Conservation (phyloP, 768 basidiomycete species). For the Boletus sensibilis region DNA sequence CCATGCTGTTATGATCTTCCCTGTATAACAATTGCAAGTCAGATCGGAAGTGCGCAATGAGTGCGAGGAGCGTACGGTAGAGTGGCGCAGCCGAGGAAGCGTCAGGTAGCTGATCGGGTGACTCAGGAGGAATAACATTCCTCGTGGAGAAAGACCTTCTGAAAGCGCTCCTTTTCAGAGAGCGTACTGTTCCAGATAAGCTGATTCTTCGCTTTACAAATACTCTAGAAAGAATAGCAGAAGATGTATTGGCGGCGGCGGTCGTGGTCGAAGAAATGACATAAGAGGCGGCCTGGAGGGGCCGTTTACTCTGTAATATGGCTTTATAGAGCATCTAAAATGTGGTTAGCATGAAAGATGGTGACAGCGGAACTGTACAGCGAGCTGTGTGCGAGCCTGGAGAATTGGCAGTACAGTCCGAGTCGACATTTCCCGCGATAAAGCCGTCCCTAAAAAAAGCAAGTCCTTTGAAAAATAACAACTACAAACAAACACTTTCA, state of each 20-base stretch:
- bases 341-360: conserved; percentile 18
- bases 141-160: conserved; percentile 26
- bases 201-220: conserved; percentile 34
- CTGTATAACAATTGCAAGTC: conserved; percentile 32
- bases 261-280: conserved; percentile 30
- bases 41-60: background rate
- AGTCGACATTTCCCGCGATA: conserved; percentile 7
- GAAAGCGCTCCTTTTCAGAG: conserved; percentile 25
- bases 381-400: conserved; percentile 2
- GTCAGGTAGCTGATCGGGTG: conserved; percentile 43
- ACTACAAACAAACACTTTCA: conserved; percentile 19
- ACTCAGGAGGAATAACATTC: conserved; percentile 37
- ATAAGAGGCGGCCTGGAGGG: conserved; percentile 54
- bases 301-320: conserved; percentile 46
- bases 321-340: conserved; percentile 32
- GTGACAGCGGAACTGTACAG: conserved; percentile 6
- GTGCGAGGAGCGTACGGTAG: conserved; percentile 38
- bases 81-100: conserved; percentile 41
- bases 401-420: conserved; percentile 2
- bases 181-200: conserved; percentile 33
- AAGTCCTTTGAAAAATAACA: conserved; percentile 26
- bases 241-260: conserved; percentile 33
- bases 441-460: conserved; percentile 10
- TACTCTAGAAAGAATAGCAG: conserved; percentile 31
- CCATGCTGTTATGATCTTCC: conserved; percentile 74